phyloP scores from a whole-genome alignment of 495 filamentous ascomycete genomes.

The Penicillium pulvis region DNA sequence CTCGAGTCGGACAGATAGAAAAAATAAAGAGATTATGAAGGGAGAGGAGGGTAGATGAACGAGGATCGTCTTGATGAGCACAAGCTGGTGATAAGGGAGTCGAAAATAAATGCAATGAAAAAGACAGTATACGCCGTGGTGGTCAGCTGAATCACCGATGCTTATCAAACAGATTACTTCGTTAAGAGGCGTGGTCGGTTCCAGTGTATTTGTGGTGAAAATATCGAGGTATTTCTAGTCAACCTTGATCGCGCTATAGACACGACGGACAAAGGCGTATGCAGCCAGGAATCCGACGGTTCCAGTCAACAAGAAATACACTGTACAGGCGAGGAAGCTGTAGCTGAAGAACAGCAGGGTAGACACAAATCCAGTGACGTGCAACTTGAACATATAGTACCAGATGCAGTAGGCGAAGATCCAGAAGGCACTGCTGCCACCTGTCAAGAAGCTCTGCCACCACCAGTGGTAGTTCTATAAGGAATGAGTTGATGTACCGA shows the following conservation, averaged over 20 bases:
- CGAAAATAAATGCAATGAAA: constrained; percentile 19
- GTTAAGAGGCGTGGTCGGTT: constrained; percentile 7
- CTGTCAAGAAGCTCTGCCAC: constrained; percentile 90
- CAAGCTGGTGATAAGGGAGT: not conserved
- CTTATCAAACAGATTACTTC: constrained; percentile 26
- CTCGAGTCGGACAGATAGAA: not conserved
- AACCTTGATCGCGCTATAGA: constrained; percentile 64
- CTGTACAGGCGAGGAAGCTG: constrained; percentile 73
- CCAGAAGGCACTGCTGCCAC: constrained; percentile 79
- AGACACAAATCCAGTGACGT: constrained; percentile 81
- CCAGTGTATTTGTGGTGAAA: not conserved
- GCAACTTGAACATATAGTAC: constrained; percentile 83
- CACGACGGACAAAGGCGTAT: constrained; percentile 85
- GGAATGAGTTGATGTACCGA: not conserved
- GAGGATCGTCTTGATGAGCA: not conserved
- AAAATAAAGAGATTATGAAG: not conserved
- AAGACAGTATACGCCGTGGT: constrained; percentile 29
- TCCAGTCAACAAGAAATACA: constrained; percentile 83
- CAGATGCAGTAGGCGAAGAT: constrained; percentile 84
- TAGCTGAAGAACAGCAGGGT: constrained; percentile 88
- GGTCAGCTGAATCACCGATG: constrained; percentile 26
- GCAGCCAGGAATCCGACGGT: constrained; percentile 88
- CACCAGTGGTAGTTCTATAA: constrained; percentile 88
- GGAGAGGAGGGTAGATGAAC: not conserved
- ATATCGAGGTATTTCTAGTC: constrained; percentile 27